A percentile compares a stretch with the other conserved stretches of the same genome.
These are phyloP conservation scores for Colletotrichum camelliae DNA, from an alignment of 2,329 filamentous ascomycete species.

Conservation along the genomic window DNA sequence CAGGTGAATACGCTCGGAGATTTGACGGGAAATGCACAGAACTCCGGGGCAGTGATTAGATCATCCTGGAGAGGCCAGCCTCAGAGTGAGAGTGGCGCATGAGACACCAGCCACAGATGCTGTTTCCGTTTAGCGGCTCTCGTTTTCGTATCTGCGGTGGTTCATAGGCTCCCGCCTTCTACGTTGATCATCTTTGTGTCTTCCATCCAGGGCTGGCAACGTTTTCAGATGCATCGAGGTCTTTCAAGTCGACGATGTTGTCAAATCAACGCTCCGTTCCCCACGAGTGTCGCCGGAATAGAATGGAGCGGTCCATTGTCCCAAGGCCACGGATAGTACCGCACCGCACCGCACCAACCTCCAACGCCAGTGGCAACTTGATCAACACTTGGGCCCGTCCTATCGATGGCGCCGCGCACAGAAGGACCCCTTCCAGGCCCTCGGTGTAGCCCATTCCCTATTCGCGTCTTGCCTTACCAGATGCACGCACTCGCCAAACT, in stretches of 20 bases:
- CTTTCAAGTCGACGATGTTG: not conserved
- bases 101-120: not conserved
- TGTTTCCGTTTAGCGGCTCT: not conserved
- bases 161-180: not conserved
- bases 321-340: not conserved
- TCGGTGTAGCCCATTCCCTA: not conserved
- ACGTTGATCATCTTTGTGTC: not conserved
- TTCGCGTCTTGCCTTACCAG: not conserved
- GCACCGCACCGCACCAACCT: not conserved
- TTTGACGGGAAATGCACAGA: not conserved
- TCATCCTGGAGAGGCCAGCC: not conserved
- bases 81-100: not conserved
- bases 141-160: not conserved
- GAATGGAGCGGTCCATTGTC: not conserved
- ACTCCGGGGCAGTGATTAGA: not conserved
- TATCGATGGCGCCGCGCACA: not conserved
- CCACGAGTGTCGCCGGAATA: not conserved
- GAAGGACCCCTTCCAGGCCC: not conserved
- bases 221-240: not conserved
- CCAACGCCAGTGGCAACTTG: not conserved
- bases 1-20: not conserved
- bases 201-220: not conserved
- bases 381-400: not conserved
- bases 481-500: not conserved
- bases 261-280: not conserved